phyloP scores from a whole-genome alignment of 805 yeast species.

The Phaffomyces antillensis region DNA sequence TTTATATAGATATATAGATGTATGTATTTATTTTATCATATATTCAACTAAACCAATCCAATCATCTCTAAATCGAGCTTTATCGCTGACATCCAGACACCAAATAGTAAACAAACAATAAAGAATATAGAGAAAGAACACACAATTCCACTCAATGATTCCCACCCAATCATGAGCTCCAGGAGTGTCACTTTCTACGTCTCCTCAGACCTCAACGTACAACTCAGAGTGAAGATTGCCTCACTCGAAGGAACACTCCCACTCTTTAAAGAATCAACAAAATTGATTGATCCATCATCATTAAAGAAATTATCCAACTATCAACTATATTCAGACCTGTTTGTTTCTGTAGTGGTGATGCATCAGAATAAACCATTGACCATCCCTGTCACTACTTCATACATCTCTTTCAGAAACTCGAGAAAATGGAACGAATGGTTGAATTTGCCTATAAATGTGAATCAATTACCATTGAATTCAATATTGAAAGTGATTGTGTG shows the following conservation, averaged over 20 bases:
- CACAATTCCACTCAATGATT: not conserved
- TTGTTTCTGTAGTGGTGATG: slow-evolving; percentile 40
- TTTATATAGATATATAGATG: no score
- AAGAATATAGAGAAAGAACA: no score
- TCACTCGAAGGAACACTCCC: slow-evolving; percentile 38
- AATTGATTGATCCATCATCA: slow-evolving; percentile 40
- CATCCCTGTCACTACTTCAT: slow-evolving; percentile 41
- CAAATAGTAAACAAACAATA: no score
- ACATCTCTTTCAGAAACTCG: slow-evolving; percentile 36
- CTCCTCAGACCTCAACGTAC: slow-evolving; percentile 46
- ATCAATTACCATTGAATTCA: slow-evolving; percentile 62
- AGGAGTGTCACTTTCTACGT: slow-evolving; percentile 47
- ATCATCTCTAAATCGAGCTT: no score
- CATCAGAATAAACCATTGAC: slow-evolving; percentile 41
- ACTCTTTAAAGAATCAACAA: slow-evolving; percentile 36
- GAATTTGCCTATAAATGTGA: slow-evolving; percentile 60
- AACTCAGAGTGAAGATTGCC: slow-evolving; percentile 41
- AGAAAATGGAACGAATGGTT: slow-evolving; percentile 70
- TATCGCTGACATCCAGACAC: not conserved
- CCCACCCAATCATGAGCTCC: slow-evolving; percentile 13
- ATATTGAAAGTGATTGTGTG: slow-evolving; percentile 54
- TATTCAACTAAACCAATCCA: no score
- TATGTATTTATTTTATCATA: no score
- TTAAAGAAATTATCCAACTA: slow-evolving; percentile 35
- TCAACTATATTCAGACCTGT: slow-evolving; percentile 27